These are phyloP conservation scores for Solanum aculeatissimum DNA, from an alignment of 305 asterid genomes.

Conservation along the genomic window DNA sequence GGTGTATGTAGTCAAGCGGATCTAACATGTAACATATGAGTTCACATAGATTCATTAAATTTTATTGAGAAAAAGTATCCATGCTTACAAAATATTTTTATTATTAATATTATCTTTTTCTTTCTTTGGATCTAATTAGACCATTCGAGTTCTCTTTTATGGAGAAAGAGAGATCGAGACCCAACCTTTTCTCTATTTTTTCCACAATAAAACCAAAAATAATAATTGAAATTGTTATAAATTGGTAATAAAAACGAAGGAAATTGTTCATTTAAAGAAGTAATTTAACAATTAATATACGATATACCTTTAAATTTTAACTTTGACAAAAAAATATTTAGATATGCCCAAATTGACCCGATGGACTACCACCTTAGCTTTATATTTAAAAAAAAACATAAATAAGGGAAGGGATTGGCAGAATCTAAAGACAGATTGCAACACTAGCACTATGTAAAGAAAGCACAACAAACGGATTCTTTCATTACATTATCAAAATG, in stretches of 20 bases:
- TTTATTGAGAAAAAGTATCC: background rate
- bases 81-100: background rate
- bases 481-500: background rate
- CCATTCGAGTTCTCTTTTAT: background rate
- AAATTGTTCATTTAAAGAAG: background rate
- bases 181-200: background rate
- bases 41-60: background rate
- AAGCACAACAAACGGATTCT: background rate
- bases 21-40: background rate
- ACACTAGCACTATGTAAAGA: background rate
- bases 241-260: background rate
- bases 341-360: background rate
- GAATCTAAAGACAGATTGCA: background rate
- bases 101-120: background rate
- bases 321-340: background rate
- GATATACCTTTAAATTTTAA: background rate
- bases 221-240: background rate
- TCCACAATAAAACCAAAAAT: background rate
- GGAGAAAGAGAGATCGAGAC: background rate
- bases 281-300: background rate
- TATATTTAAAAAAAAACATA: background rate
- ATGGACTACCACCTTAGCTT: background rate
- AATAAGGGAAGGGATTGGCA: background rate
- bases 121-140: background rate
- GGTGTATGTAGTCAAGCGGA: background rate